Conservation (phyloP, 805 yeast genomes). For the Wickerhamiella parazyma region DNA sequence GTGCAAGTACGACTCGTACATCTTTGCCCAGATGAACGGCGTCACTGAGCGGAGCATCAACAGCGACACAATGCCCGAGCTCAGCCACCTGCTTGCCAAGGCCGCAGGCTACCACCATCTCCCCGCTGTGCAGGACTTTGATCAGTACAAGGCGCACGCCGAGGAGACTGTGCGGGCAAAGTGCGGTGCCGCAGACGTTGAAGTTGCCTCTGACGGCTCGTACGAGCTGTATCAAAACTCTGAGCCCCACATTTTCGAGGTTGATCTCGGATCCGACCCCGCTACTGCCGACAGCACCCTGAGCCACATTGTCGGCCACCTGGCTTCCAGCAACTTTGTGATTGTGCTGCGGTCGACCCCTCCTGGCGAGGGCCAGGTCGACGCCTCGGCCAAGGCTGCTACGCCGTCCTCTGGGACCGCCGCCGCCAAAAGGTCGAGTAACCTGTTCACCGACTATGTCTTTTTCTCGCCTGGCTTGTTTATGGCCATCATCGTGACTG, state of each 20-base stretch:
- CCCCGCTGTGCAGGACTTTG: constrained; percentile 10
- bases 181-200: constrained; percentile 39
- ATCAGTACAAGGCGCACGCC: constrained; percentile 8
- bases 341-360: constrained; percentile 24
- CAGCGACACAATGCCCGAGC: constrained; percentile 21
- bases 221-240: constrained; percentile 48
- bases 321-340: constrained; percentile 26
- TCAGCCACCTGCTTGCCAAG: constrained; percentile 18
- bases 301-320: constrained; percentile 21
- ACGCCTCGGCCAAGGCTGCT: too few species aligned
- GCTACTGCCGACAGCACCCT: constrained; percentile 19
- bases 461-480: constrained; percentile 73
- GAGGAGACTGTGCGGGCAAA: constrained; percentile 23
- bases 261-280: constrained; percentile 31
- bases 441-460: constrained; percentile 48
- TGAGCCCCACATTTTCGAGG: constrained; percentile 44
- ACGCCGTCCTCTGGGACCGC: too few species aligned
- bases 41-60: constrained; percentile 31
- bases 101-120: constrained; percentile 12
- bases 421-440: constrained; percentile 10
- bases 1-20: constrained; percentile 45
- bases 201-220: constrained; percentile 32
- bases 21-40: constrained; percentile 44
- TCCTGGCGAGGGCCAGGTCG: constrained; percentile 6
- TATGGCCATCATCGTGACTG: constrained; percentile 56